Evolutionary conservation across 2,329 filamentous ascomycete species (phyloP), one percentile per base, ranked within the genome.

Genomic region (Paracoccidioides brasiliensis): DNA sequence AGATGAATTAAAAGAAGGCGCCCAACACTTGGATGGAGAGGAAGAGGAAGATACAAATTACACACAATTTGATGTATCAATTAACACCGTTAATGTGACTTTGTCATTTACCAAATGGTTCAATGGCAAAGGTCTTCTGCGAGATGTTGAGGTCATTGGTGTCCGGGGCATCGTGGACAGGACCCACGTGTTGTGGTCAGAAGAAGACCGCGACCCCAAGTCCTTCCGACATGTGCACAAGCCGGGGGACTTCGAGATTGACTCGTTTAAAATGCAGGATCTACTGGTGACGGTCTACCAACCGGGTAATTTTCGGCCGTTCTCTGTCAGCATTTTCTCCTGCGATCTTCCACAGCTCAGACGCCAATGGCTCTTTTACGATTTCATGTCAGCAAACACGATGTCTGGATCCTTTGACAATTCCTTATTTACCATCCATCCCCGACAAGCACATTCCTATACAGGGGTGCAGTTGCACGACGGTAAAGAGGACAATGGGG

Each of bases 81-180:
- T 98, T 57, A 88, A 93, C 59, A 94, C 88, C 0, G 88, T 98
- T 59, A 95, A 98, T 65, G 91, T 98, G 44, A 97, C 91, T 0
- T 71, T 98, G 32, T 98, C 93, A 0, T 97, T 98, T 63, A 79
- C 90, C n/a, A 97, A 96, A 68, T 98, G 93, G 93, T 94, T 95
- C 82, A 97, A 95, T 63, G 91, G 93, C 28, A 96, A 91, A 69
- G 93, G 93, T 0, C 78, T 94, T 5, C 75, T 98, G 7, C 85
- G 88, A 63, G 88, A 97, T 67, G 93, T 98, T 44, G 90, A 96
- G 66, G 85, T 98, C 53, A 93, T 90, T 66, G 93, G 93, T 4
- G 87, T 98, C 35, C 82, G 93, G 57, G 93, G 93, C 28, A 88
- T 97, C 4, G 79, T 98, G 46, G 93, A 98, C 70, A 82, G 93